A percentile compares a stretch with the other conserved stretches of the same genome.
phyloP scores from a whole-genome alignment of 345 rosid genomes.

The Sisymbrium irio region DNA sequence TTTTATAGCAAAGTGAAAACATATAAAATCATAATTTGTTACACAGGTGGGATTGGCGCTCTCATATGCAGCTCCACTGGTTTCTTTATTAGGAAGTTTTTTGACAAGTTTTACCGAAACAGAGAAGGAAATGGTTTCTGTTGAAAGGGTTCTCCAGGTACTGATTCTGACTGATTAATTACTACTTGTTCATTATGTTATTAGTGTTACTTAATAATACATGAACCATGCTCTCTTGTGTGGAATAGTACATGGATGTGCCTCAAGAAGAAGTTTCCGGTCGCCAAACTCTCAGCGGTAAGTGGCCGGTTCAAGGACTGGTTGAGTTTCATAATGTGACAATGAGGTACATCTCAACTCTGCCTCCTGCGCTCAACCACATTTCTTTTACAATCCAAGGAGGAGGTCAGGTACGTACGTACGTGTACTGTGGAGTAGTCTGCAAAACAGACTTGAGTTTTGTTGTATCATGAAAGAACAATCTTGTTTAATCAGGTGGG shows the following conservation, averaged over 20 bases:
- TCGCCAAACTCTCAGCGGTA: slow-evolving; percentile 40
- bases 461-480: slow-evolving; percentile 1
- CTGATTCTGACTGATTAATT: not conserved
- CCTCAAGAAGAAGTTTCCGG: slow-evolving; percentile 75
- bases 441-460: slow-evolving; percentile 1
- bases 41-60: slow-evolving; percentile 89
- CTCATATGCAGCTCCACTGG: slow-evolving; percentile 84
- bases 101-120: slow-evolving; percentile 93
- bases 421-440: not conserved
- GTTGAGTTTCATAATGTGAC: slow-evolving; percentile 75
- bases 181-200: not conserved
- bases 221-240: slow-evolving; percentile 7
- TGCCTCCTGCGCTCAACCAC: slow-evolving; percentile 63
- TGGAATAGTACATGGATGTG: slow-evolving; percentile 72
- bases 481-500: slow-evolving; percentile 55
- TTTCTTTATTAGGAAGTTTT: slow-evolving; percentile 80
- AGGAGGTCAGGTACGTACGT: slow-evolving; percentile 62
- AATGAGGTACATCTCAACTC: slow-evolving; percentile 69
- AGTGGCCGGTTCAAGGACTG: slow-evolving; percentile 73
- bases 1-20: not conserved
- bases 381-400: slow-evolving; percentile 61
- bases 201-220: slow-evolving; percentile 11
- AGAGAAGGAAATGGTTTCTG: slow-evolving; percentile 91
- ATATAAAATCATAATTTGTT: not conserved
- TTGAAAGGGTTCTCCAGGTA: slow-evolving; percentile 91